These are phyloP conservation scores for Diutina siamensis DNA, from an alignment of 1,139 yeast genomes.

Conservation along the genomic window DNA sequence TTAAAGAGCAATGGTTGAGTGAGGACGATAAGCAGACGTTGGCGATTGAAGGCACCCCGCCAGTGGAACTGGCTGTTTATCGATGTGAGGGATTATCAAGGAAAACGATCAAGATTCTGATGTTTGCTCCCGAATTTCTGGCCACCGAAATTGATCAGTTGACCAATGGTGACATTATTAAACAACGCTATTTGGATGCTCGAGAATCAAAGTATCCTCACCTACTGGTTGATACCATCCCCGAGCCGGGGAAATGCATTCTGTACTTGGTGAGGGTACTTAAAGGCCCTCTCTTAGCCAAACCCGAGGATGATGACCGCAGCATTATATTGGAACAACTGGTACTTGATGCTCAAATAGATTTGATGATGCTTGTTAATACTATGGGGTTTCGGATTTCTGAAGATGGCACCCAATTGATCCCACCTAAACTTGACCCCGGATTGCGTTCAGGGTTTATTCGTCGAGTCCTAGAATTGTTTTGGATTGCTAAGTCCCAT, in stretches of 20 bases:
- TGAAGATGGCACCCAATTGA: constrained; percentile 30
- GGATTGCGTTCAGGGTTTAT: background rate
- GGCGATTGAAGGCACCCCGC: background rate
- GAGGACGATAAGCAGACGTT: background rate
- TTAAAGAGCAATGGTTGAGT: constrained; percentile 17
- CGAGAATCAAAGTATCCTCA: background rate
- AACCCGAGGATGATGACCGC: constrained; percentile 32
- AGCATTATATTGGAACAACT: constrained; percentile 41
- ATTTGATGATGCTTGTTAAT: constrained; percentile 38
- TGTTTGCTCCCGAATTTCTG: constrained; percentile 23
- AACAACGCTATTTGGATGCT: constrained; percentile 15
- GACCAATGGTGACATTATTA: constrained; percentile 17
- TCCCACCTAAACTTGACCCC: constrained; percentile 42
- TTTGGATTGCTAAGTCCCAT: background rate
- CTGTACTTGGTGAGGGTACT: constrained; percentile 47
- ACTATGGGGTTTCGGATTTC: constrained; percentile 34
- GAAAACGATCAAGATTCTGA: constrained; percentile 24
- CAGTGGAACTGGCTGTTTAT: constrained; percentile 27
- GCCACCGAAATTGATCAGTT: constrained; percentile 17
- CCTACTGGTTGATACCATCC: constrained; percentile 20
- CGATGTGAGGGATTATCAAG: constrained; percentile 17
- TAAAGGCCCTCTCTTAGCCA: constrained; percentile 45
- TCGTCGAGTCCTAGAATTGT: background rate
- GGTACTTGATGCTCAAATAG: constrained; percentile 41
- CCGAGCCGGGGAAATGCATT: constrained; percentile 43